Base-by-base conservation (phyloP, 352 stramenopile species). In the Thalassiosira hispida region DNA sequence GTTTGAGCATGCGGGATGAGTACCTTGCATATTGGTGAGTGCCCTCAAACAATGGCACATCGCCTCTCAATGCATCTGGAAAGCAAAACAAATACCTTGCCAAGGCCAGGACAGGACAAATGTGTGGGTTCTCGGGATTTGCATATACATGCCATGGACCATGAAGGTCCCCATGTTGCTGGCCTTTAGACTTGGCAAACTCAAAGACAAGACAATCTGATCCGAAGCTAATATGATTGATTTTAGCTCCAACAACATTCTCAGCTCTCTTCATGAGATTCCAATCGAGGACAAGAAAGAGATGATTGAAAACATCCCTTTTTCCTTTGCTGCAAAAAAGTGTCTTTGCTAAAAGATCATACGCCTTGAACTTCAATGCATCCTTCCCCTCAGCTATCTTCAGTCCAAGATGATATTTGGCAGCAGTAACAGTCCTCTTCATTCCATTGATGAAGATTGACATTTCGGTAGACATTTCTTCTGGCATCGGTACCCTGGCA, bases 91-190 rank as follows among this genome's bases (percentile, higher is more conserved):
- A 57, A 38, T 77, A 84, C 14, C 56, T 35, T 47, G 69, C 77
- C n/a, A 84, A 18, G 25, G 64, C 46, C n/a, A 84, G 64, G 35
- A 73, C 62, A 47, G 59, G 64, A 42, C 77, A 81, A 60, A 70
- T 72, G 20, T 18, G 14, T 18, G 77, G 77, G 12, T 73, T 70
- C 0, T 70, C 7, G n/a, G 77, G 77, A 16, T 68, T 84, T 25
- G 69, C 69, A 69, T 81, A 84, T n/a, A 73, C 64, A 73, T 84
- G 77, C 77, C 77, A 84, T 29, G 38, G 40, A 12, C 40, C 40
- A 20, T 49, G 16, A 18, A 20, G 9, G 4, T 49, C 40, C n/a
- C 40, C 40, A 4, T 5, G 6, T 12, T 49, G 40, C 9, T 49
- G 40, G 11, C 4, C 11, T 49, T 49, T 49, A 3, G 40, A 49